Evolutionary conservation across 192 early-diverging fungal species (phyloP).

Genomic region (Linnemannia schmuckeri): DNA sequence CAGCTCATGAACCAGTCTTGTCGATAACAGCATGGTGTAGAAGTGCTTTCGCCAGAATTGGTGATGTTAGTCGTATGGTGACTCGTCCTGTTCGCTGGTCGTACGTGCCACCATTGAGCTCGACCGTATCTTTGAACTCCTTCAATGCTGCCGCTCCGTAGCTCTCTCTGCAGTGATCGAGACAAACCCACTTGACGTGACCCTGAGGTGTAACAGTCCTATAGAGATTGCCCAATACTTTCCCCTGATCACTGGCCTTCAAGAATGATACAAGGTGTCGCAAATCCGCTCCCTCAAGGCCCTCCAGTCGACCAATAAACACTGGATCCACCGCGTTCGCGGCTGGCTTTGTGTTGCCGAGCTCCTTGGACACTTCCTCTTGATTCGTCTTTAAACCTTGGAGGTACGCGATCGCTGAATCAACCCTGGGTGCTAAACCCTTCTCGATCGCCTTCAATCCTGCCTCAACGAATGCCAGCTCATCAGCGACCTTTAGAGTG

Average conservation of each 20-base stretch:
- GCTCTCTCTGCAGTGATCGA: slow-evolving; percentile 19
- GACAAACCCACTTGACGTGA: slow-evolving; percentile 39
- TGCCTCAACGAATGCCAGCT: not conserved
- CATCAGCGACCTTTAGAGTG: not conserved
- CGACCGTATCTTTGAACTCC: not conserved
- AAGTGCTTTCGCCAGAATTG: not conserved
- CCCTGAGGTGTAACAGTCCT: slow-evolving; percentile 11
- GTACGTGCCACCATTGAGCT: not conserved
- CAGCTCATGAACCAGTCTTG: slow-evolving; percentile 3
- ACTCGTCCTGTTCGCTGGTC: not conserved
- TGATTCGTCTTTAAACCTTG: not conserved
- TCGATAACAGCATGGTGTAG: not conserved
- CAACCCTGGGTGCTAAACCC: not conserved
- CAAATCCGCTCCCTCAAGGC: slow-evolving; percentile 18
- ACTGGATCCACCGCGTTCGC: not conserved
- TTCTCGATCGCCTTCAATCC: not conserved
- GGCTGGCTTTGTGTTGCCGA: too few relatives aligned
- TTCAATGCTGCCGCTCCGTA: not conserved
- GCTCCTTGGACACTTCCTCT: not conserved
- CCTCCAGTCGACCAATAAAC: not conserved
- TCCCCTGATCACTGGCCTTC: not conserved
- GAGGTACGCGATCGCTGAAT: not conserved
- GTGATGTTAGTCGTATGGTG: not conserved
- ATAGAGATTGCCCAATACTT: slow-evolving; percentile 13
- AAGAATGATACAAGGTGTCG: slow-evolving; percentile 19